Conservation (phyloP, 2,329 filamentous ascomycete genomes). For the Coniochaeta sp. region DNA sequence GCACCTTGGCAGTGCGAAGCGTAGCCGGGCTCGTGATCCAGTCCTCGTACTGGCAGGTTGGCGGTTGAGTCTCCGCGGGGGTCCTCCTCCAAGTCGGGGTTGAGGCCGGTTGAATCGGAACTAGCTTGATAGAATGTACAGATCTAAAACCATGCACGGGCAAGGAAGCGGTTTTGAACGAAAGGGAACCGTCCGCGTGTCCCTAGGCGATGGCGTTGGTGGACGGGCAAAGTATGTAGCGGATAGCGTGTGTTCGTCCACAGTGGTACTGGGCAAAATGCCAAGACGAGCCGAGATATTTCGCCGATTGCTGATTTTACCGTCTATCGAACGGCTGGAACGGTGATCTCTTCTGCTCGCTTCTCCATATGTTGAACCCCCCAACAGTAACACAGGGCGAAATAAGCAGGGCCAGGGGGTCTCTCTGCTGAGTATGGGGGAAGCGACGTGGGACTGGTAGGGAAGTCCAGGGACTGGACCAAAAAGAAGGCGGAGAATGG, state of each 20-base stretch:
- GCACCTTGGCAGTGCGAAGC: neutral
- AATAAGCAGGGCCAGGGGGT: constrained; percentile 1
- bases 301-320: constrained; percentile 1
- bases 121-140: neutral
- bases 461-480: no score
- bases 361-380: no score
- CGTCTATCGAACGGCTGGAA: constrained; percentile 3
- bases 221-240: neutral
- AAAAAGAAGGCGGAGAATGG: neutral
- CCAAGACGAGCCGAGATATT: constrained; percentile 4
- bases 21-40: neutral
- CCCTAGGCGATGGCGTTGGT: neutral
- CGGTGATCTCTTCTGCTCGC: constrained; percentile 2
- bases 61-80: neutral
- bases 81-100: neutral
- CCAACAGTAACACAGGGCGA: neutral
- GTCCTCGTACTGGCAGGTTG: neutral
- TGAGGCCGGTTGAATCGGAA: neutral
- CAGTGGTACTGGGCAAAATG: neutral
- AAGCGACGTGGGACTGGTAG: constrained; percentile 2
- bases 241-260: neutral
- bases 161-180: constrained; percentile 1
- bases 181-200: neutral
- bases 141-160: neutral
- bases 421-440: neutral